phyloP scores from a whole-genome alignment of 2,329 filamentous ascomycete genomes.

The Apiospora arundinis region DNA sequence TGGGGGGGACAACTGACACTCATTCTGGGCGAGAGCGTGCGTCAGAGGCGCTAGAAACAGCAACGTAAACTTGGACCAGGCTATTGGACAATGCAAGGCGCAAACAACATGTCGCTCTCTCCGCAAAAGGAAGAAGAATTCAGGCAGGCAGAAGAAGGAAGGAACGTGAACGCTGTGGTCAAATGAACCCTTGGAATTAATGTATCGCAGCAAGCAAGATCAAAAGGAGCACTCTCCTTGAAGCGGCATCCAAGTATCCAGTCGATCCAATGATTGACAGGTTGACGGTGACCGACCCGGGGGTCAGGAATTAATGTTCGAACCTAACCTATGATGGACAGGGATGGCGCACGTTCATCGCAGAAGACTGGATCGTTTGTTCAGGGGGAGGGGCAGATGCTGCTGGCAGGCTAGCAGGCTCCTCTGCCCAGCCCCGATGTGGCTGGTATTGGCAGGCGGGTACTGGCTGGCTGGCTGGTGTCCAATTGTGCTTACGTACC shows the following conservation, averaged over 20 bases:
- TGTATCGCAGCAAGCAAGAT: neutral
- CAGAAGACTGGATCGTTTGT: neutral
- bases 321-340: conserved; percentile 14
- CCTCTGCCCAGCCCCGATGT: neutral
- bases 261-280: conserved; percentile 14
- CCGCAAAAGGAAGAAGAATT: conserved; percentile 7
- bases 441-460: too few relatives aligned
- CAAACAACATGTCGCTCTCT: conserved; percentile 12
- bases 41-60: conserved; percentile 17
- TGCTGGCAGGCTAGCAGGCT: neutral
- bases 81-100: neutral
- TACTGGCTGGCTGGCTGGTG: too few relatives aligned
- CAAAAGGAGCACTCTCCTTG: conserved; percentile 7
- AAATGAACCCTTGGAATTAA: neutral
- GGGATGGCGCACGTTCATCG: conserved; percentile 15
- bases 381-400: conserved; percentile 8
- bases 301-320: conserved; percentile 12
- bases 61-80: conserved; percentile 12
- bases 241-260: neutral
- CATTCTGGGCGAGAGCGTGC: conserved; percentile 18
- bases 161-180: neutral
- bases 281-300: conserved; percentile 6
- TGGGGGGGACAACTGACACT: conserved; percentile 9
- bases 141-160: neutral
- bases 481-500: neutral